Percentiles rank a stretch among this genome's conserved stretches.
These are phyloP conservation scores for Aspergillus conjunctus DNA, from an alignment of 495 filamentous ascomycete species.

Conservation along the genomic window DNA sequence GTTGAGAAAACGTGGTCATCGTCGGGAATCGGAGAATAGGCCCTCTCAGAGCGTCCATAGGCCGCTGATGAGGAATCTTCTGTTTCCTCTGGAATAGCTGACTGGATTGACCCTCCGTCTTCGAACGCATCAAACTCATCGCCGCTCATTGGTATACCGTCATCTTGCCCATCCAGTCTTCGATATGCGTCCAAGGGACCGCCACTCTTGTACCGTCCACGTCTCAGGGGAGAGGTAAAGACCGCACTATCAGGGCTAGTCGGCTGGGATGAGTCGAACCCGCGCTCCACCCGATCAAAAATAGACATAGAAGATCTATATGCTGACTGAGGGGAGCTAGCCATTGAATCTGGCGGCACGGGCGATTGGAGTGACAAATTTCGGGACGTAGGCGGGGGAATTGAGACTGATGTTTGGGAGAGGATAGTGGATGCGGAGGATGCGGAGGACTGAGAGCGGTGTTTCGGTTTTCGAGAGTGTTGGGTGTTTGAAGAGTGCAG, in stretches of 20 bases:
- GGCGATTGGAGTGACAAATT: slow-evolving; percentile 72
- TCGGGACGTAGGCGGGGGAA: slow-evolving; percentile 53
- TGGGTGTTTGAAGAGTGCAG: slow-evolving; percentile 57
- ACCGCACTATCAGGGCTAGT: slow-evolving; percentile 73
- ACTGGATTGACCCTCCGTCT: slow-evolving; percentile 28
- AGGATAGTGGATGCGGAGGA: slow-evolving; percentile 59
- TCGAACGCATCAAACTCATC: slow-evolving; percentile 26
- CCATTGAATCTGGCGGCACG: slow-evolving; percentile 65
- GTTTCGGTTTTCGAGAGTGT: slow-evolving; percentile 44
- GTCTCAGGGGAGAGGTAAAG: slow-evolving; percentile 50
- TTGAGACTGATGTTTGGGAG: slow-evolving; percentile 64
- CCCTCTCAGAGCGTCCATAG: slow-evolving; percentile 19
- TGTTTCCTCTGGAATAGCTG: slow-evolving; percentile 47
- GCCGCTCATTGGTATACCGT: slow-evolving; percentile 27
- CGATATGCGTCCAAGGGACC: slow-evolving; percentile 35
- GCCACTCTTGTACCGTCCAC: slow-evolving; percentile 51
- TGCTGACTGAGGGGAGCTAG: slow-evolving; percentile 77
- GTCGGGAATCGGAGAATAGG: slow-evolving; percentile 14
- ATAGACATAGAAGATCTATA: slow-evolving; percentile 68
- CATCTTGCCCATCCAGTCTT: slow-evolving; percentile 20
- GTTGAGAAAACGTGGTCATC: slow-evolving; percentile 32
- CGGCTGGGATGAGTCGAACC: slow-evolving; percentile 62
- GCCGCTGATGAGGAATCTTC: slow-evolving; percentile 36
- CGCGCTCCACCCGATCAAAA: slow-evolving; percentile 68
- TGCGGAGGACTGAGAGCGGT: slow-evolving; percentile 45